phyloP scores from a whole-genome alignment of 73 alveolate genomes.

The Tetrahymena malaccensis region DNA sequence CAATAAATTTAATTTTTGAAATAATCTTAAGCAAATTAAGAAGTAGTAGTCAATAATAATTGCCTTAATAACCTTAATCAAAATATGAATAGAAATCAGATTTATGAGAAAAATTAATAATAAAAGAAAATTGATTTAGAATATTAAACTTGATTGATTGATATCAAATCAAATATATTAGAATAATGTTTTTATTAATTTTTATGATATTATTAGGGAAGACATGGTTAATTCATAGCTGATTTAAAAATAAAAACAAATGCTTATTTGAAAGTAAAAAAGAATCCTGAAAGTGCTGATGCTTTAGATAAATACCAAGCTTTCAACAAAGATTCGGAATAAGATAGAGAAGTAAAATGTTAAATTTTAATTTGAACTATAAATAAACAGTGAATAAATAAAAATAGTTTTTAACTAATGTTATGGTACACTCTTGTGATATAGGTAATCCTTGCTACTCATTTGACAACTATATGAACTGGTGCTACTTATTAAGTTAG shows the following conservation, averaged over 20 bases:
- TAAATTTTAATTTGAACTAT: neutral
- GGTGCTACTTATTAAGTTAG: conserved; percentile 29
- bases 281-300: neutral
- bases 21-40: no score
- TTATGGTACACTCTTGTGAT: conserved; percentile 43
- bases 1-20: no score
- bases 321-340: conserved; percentile 14
- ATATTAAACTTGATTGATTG: no score
- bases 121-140: no score
- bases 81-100: no score
- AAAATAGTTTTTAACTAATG: conserved; percentile 11
- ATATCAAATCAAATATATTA: neutral
- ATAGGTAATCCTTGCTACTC: conserved; percentile 26
- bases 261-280: neutral
- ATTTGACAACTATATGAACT: conserved; percentile 34
- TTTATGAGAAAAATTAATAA: no score
- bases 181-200: neutral
- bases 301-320: conserved; percentile 3
- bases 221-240: neutral
- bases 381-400: neutral
- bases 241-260: neutral
- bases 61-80: no score
- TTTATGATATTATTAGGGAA: neutral
- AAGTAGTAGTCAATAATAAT: no score
- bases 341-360: conserved; percentile 5